Evolutionary conservation across 352 stramenopile genomes (phyloP), one percentile per base, ranked within the genome.

Genomic region (Globisporangium emineosum): DNA sequence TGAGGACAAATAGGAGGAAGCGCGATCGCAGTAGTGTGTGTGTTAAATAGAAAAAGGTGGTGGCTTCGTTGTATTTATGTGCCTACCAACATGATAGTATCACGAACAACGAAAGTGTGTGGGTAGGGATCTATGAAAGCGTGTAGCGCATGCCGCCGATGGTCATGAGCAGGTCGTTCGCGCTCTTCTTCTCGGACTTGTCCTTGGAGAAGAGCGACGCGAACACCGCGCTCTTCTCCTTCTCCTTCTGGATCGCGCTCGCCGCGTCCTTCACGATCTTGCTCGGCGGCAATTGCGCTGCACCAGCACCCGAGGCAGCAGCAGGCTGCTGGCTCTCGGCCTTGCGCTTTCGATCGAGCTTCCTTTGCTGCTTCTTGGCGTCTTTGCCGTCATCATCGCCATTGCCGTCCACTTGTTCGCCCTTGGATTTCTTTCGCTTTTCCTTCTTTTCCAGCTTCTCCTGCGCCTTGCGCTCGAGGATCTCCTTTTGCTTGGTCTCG

Each of bases 151-250:
- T 81, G 37, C 86, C 86, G 43, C 79, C 84, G 37, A 94, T 67
- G 6, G 88, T 89, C 88, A 96, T 96, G 60, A 96, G 80, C 45
- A 96, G 53, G 45, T 94, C 88, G 45, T 91, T 93, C 25, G 86
- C 82, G 65, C 69, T 90, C 55, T 75, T 71, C 64, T 93, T 90
- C 35, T 85, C 75, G 17, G 76, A 66, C 52, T 86, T 76, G 30
- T 91, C 76, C 43, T 79, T 87, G n/a, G 73, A 77, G 65, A 96
- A 96, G 13, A 96, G 66, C 25, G 83, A 94, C 52, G 85, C 86
- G 59, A 86, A 96, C 50, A 96, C 86, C 42, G 86, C 65, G 65
- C 84, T 96, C 62, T 83, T 84, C 35, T 78, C 68, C 60, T 94
- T 93, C 52, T 76, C 78, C n/a, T 89, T 79, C 42, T 74, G 70